Evolutionary conservation across 2,329 filamentous ascomycete genomes (phyloP), one percentile per base, ranked within the genome.

Genomic region (Botrytis byssoidea): DNA sequence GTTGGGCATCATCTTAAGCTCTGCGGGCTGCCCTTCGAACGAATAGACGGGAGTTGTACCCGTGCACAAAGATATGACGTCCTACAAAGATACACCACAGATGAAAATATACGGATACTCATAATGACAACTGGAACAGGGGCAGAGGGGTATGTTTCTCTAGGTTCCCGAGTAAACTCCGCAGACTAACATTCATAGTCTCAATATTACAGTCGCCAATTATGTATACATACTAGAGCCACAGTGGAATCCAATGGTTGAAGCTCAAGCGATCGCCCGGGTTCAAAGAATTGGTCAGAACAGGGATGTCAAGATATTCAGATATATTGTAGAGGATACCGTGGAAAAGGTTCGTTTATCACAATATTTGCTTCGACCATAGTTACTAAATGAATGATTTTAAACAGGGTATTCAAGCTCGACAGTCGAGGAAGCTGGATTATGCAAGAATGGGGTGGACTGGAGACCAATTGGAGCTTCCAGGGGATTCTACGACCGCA

Each of bases 31-130:
- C 57, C 74, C 0, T 84, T 79, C 42, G 76, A 82, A 10, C 82
- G 84, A 0, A 85, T 88, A 4, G 85, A 88, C 64, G 86, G 86
- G 2, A 80, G 83, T 0, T 83, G 79, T 25, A 79, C 82, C 0
- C 79, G 84, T 0, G 72, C 75, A 0, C 79, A 83, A 40, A 78
- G 86, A 0, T 81, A 85, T 48, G 75, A 73, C 0, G 83, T 82
- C 0, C 79, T 88, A 0, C 76, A 83, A 0, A 75, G 80, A 0
- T 87, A 88, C 64, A 78, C 79, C 0, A 75, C 76, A 77, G 35
- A 61, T 12, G 46, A 35, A 37, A 29, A 9, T n/a, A 75, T 61
- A 61, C 75, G 70, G 25, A 68, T 76, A 22, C 69, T 88, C 1
- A 82, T 89, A 25, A 88, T 88, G 86, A 88, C 73, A 18, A 77